Percentiles rank a stretch among this genome's conserved stretches.
These are phyloP conservation scores for Eucalyptus regnans DNA, from an alignment of 345 rosid genomes.

Conservation along the genomic window DNA sequence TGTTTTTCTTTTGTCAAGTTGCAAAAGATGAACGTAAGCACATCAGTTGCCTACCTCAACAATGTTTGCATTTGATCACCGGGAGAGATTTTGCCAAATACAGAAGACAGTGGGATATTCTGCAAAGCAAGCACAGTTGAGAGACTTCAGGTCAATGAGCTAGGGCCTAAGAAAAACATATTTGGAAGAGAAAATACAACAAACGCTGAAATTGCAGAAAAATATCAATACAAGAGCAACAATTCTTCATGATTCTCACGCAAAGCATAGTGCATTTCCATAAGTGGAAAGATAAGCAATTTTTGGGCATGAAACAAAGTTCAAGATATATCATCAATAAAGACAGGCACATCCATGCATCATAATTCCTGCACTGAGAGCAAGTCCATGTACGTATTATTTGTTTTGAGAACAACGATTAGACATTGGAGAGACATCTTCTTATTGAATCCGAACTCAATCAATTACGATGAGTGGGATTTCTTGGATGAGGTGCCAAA, in stretches of 20 bases:
- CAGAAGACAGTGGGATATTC: not conserved
- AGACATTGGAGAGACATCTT: not conserved
- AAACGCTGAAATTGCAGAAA: not conserved
- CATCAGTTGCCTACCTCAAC: not conserved
- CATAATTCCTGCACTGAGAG: not conserved
- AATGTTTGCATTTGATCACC: not conserved
- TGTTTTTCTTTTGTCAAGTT: not conserved
- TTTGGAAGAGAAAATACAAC: not conserved
- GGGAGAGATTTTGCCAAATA: not conserved
- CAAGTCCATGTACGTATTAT: not conserved
- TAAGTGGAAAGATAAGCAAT: not conserved
- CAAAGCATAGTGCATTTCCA: not conserved
- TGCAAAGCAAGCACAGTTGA: not conserved
- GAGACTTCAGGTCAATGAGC: not conserved
- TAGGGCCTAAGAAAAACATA: not conserved
- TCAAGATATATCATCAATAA: not conserved
- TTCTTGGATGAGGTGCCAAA: not conserved
- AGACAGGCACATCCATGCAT: not conserved
- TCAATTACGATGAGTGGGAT: not conserved
- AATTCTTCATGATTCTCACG: not conserved
- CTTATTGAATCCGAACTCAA: not conserved
- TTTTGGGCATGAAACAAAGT: not conserved
- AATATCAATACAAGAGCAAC: not conserved
- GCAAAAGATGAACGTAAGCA: not conserved
- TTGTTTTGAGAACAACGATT: not conserved